Evolutionary conservation across 2,329 filamentous ascomycete genomes (phyloP), one percentile per base, ranked within the genome.

Genomic region (Pezicula radicicola): DNA sequence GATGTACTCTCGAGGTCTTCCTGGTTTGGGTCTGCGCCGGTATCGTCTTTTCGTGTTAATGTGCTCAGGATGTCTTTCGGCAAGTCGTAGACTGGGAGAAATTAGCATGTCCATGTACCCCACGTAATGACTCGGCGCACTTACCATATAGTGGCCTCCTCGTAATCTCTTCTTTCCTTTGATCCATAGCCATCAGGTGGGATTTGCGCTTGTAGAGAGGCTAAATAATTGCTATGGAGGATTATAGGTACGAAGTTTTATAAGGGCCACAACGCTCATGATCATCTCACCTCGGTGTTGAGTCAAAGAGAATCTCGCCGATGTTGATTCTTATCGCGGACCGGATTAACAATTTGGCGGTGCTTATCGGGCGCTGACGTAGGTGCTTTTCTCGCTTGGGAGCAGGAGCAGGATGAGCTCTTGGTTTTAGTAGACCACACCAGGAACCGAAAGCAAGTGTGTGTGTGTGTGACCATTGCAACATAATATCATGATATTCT

Each of bases 91-190:
- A 65, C 66, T 68, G 46, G 4, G 15, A 2, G 49, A 46, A 18
- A n/a, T 57, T 54, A 63, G 53, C 15, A 55, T 50, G 39, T 18
- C 25, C 25, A 25, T 25, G 25, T 6, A 25, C 25, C 25, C 3
- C 25, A 25, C 25, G 25, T 25, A 25, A 25, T 37, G 41, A 40
- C 45, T 5, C 35, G 19, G 46, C 40, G 30, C 16, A 46, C 54
- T 19, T 62, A 72, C 71, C 63, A 55, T 73, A 73, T 36, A 73
- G 55, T 3, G 71, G 69, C 18, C 70, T 61, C 50, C 68, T 63
- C 28, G 68, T 63, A 25, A 72, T 42, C 43, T 72, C 69, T 48
- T 72, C 68, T 52, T 67, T 66, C 56, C 65, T 57, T 52, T 65
- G 58, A 21, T 67, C 64, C 64, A 66, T 68, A 19, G 28, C 28